Conservation (phyloP, 257 asterid genomes). For the Nicotiana attenuata region DNA sequence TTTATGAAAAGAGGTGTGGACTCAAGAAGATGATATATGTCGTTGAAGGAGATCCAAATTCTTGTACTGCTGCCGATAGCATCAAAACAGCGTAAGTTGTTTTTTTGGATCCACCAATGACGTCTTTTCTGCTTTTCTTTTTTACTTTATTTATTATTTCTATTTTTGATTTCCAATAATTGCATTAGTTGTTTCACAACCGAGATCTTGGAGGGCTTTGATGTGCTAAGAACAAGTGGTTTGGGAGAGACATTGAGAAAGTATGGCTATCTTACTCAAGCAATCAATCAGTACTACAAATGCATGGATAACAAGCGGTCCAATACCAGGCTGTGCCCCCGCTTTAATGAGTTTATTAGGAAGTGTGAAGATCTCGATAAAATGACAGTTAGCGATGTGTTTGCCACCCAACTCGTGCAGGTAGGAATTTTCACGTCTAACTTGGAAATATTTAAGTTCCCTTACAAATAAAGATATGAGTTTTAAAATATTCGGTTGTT, state of each 20-base stretch:
- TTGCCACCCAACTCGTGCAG: slow-evolving; percentile 97
- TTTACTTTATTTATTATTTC: slow-evolving; percentile 8
- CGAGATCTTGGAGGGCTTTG: slow-evolving; percentile 97
- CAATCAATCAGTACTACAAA: slow-evolving; percentile 63
- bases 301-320: slow-evolving; percentile 47
- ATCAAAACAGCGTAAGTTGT: slow-evolving; percentile 90
- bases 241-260: slow-evolving; percentile 82
- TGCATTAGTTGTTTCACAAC: slow-evolving; percentile 90
- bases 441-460: not conserved
- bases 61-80: slow-evolving; percentile 88
- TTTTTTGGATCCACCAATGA: not conserved
- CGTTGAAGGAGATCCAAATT: slow-evolving; percentile 96
- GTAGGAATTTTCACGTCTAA: slow-evolving; percentile 26
- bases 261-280: slow-evolving; percentile 81
- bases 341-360: slow-evolving; percentile 57
- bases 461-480: not conserved
- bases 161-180: slow-evolving; percentile 12
- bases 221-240: slow-evolving; percentile 84
- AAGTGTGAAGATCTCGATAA: slow-evolving; percentile 79
- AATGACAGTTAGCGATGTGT: slow-evolving; percentile 88
- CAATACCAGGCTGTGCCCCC: slow-evolving; percentile 45
- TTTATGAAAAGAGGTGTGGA: slow-evolving; percentile 68
- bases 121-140: not conserved
- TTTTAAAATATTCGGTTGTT: not conserved
- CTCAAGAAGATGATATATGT: slow-evolving; percentile 93